Percentiles rank a stretch among this genome's conserved stretches.
These are phyloP conservation scores for Fomitopsis schrenkii DNA, from an alignment of 1,284 basidiomycete species.

Conservation along the genomic window DNA sequence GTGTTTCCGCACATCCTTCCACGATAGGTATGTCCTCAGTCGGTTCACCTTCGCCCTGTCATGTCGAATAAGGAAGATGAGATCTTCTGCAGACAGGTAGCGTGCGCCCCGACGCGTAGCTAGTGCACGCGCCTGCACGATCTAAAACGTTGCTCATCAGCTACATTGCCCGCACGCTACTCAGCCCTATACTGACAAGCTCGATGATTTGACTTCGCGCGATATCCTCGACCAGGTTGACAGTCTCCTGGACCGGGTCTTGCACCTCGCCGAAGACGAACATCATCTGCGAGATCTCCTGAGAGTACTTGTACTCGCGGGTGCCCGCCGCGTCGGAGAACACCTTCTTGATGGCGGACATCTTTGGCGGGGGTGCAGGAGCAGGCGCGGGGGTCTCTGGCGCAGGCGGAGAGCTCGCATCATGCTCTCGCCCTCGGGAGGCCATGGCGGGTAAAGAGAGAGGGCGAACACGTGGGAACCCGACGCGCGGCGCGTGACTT, in stretches of 20 bases:
- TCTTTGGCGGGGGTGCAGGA: slow-evolving; percentile 2
- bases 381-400: not conserved
- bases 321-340: slow-evolving; percentile 13
- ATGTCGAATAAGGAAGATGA: slow-evolving; percentile 95
- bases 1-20: slow-evolving; percentile 97
- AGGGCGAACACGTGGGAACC: not conserved
- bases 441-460: slow-evolving; percentile 2
- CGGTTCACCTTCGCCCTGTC: slow-evolving; percentile 95
- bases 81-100: slow-evolving; percentile 88
- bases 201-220: slow-evolving; percentile 93
- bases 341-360: slow-evolving; percentile 19
- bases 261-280: slow-evolving; percentile 97
- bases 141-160: slow-evolving; percentile 55
- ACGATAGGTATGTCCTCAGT: slow-evolving; percentile 90
- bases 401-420: not conserved
- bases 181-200: slow-evolving; percentile 48
- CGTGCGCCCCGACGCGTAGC: slow-evolving; percentile 82
- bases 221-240: slow-evolving; percentile 93
- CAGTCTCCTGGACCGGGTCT: slow-evolving; percentile 84
- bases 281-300: slow-evolving; percentile 90
- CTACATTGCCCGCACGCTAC: not conserved
- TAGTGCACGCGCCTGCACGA: slow-evolving; percentile 85
- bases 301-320: slow-evolving; percentile 67
- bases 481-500: not conserved
- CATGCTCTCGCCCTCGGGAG: not conserved